Conservation (phyloP, 495 filamentous ascomycete species). For the Neurospora sp. region DNA sequence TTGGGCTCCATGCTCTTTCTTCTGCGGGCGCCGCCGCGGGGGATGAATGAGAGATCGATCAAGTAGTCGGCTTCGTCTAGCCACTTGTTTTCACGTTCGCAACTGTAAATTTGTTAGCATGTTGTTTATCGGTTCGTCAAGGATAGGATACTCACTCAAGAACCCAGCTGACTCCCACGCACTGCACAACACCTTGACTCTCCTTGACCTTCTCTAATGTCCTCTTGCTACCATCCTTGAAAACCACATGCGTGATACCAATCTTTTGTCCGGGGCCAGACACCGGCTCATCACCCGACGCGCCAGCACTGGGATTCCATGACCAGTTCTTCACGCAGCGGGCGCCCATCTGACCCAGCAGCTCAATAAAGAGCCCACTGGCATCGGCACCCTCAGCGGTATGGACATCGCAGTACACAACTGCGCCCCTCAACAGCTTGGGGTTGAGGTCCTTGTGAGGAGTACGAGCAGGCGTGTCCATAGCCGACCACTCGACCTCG, state of each 20-base stretch:
- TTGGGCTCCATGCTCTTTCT: constrained; percentile 90
- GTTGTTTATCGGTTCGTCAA: background rate
- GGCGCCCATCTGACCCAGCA: constrained; percentile 77
- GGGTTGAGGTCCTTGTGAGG: constrained; percentile 41
- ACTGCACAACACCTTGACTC: constrained; percentile 63
- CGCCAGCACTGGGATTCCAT: constrained; percentile 52
- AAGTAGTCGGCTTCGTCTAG: constrained; percentile 58
- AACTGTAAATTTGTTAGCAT: constrained; percentile 36
- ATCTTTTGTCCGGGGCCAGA: constrained; percentile 34
- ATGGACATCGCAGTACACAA: constrained; percentile 90
- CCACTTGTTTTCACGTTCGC: constrained; percentile 71
- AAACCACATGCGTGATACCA: constrained; percentile 90
- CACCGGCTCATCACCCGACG: background rate
- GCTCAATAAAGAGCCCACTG: constrained; percentile 70
- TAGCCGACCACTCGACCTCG: constrained; percentile 36
- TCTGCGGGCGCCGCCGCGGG: constrained; percentile 65
- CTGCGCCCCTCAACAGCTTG: constrained; percentile 53
- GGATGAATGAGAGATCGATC: constrained; percentile 59
- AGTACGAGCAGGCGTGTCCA: constrained; percentile 45
- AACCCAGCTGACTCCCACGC: constrained; percentile 82
- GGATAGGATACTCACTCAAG: constrained; percentile 52
- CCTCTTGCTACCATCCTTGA: constrained; percentile 80
- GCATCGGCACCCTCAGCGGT: constrained; percentile 82
- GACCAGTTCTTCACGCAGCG: constrained; percentile 74
- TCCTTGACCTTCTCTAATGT: constrained; percentile 81